Base-by-base conservation (phyloP, 306 rosid genomes). In the Aeschynomene evenia region DNA sequence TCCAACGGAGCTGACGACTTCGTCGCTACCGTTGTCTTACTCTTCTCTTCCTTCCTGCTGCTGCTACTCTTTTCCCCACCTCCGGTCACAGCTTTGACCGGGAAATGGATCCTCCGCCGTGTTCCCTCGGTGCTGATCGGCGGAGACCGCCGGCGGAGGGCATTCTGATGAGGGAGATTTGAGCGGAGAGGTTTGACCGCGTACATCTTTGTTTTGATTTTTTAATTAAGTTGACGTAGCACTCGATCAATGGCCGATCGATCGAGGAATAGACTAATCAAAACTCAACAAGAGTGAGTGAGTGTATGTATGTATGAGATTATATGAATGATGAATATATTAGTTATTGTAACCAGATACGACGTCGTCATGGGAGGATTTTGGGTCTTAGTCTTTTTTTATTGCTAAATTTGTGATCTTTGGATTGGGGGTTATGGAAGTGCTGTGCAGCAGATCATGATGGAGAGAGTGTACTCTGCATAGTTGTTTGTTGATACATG, bases 81-180 rank as follows among this genome's bases (percentile, higher is more conserved):
- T 26, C 95, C 77, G 66, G 85, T 65, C 82, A 63, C 83, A 1
- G 87, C 89, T 10, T 81, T 65, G 46, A 77, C 50, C 3, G 50
- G 73, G 5, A 66, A 39, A 11, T 22, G 37, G 58, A 20, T 15
- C 45, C 65, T 73, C 70, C 72, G 50, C 18, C 48, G 22, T 0
- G 6, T 31, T 14, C 68, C 42, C n/a, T 46, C 3, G 57, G 62
- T 45, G 42, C 72, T 1, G 20, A 74, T 34, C 52, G 33, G 1
- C 58, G 73, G 81, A 54, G 79, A 65, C 31, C 51, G 59, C 73
- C 74, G 63, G 71, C 75, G 48, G 48, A 45, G 51, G 9, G 63
- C n/a, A 1, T 53, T 11, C n/a, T 39, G 45, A 39, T 56, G 68
- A 36, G 77, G 22, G 36, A 67, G 24, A 22, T 21, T 63, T 21